phyloP scores from a whole-genome alignment of 148 eudicot species.

The Oxyria digyna region DNA sequence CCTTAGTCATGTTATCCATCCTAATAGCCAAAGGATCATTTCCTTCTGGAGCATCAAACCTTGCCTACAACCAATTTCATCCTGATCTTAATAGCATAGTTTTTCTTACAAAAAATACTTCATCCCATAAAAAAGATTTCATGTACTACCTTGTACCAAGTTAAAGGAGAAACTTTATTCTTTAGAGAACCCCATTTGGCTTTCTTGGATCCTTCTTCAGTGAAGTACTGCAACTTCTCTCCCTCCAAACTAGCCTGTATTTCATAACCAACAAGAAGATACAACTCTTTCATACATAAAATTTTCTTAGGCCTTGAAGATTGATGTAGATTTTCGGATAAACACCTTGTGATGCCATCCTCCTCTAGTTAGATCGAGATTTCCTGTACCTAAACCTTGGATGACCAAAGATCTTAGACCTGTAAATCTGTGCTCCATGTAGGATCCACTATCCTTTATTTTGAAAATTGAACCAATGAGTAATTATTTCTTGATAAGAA shows the following conservation, averaged over 20 bases:
- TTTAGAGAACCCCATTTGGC: slow-evolving; percentile 39
- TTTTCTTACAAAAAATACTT: no score
- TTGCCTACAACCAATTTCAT: slow-evolving; percentile 25
- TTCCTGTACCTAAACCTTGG: slow-evolving; percentile 66
- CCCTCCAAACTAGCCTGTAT: slow-evolving; percentile 51
- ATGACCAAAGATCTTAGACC: slow-evolving; percentile 39
- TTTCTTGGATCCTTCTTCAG: slow-evolving; percentile 50
- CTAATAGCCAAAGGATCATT: slow-evolving; percentile 45
- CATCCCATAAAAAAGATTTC: no score
- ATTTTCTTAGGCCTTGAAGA: not conserved
- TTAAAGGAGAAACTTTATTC: slow-evolving; percentile 17
- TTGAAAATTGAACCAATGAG: not conserved
- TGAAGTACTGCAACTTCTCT: slow-evolving; percentile 35
- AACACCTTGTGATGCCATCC: slow-evolving; percentile 64
- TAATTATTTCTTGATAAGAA: not conserved
- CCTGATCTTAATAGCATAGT: not conserved
- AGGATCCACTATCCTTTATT: slow-evolving; percentile 71
- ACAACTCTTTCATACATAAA: not conserved
- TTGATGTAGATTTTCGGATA: not conserved
- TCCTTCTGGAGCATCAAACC: slow-evolving; percentile 78
- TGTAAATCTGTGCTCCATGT: slow-evolving; percentile 68
- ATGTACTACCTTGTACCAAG: slow-evolving; percentile 76
- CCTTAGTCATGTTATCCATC: slow-evolving; percentile 61
- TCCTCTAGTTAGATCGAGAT: slow-evolving; percentile 54
- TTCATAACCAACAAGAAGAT: not conserved